These are phyloP conservation scores for Agroathelia rolfsii DNA, from an alignment of 1,284 basidiomycete genomes.

Conservation along the genomic window DNA sequence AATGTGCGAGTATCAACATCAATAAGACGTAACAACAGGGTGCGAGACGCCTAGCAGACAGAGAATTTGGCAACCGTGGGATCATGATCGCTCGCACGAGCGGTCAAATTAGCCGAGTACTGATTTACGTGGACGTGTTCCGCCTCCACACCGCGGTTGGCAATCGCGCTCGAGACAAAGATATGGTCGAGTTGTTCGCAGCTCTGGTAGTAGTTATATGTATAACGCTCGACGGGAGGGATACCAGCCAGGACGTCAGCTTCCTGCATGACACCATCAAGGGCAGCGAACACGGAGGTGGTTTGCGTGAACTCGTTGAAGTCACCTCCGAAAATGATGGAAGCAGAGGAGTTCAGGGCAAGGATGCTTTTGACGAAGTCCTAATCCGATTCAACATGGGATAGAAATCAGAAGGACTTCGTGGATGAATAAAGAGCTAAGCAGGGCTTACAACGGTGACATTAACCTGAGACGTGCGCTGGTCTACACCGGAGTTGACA, in stretches of 20 bases:
- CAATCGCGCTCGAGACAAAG: conserved; percentile 41
- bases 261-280: conserved; percentile 34
- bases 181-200: conserved; percentile 49
- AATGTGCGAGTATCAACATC: not conserved
- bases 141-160: conserved; percentile 28
- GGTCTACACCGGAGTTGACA: conserved; percentile 41
- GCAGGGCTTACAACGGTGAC: conserved; percentile 31
- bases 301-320: conserved; percentile 55
- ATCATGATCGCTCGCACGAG: conserved; percentile 48
- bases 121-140: conserved; percentile 56
- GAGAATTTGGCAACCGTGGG: conserved; percentile 41
- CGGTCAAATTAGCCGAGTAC: conserved; percentile 33
- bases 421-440: conserved; percentile 1
- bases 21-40: not conserved
- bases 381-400: conserved; percentile 25
- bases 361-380: conserved; percentile 41
- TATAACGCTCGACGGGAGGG: conserved; percentile 44
- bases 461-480: conserved; percentile 40
- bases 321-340: conserved; percentile 49
- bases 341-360: conserved; percentile 32
- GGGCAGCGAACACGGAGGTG: conserved; percentile 38
- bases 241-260: conserved; percentile 40
- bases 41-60: conserved; percentile 24
- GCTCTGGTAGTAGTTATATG: conserved; percentile 52
- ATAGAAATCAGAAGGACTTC: not conserved